phyloP scores from a whole-genome alignment of 768 basidiomycete genomes.

The Cystofilobasidium bisporidii region DNA sequence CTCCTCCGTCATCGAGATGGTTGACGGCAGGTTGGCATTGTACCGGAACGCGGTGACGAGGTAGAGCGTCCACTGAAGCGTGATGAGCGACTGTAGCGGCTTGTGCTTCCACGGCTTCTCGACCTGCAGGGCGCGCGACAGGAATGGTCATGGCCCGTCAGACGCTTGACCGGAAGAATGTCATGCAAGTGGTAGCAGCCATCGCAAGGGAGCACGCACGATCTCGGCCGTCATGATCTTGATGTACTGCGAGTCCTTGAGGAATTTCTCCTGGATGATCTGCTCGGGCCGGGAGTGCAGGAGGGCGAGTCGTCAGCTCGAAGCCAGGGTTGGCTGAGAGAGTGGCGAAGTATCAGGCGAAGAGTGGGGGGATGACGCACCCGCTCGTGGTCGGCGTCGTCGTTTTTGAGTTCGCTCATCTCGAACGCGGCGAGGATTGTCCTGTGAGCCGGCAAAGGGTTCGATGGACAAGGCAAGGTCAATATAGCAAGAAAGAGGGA shows the following conservation, averaged over 20 bases:
- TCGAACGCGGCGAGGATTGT: constrained; percentile 29
- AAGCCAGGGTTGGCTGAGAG: not conserved
- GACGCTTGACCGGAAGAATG: no score
- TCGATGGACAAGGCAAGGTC: not conserved
- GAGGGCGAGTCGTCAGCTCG: not conserved
- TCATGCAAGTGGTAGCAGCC: no score
- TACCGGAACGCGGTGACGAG: constrained; percentile 64
- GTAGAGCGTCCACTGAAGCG: constrained; percentile 84
- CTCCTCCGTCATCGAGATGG: constrained; percentile 58
- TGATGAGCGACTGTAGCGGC: constrained; percentile 59
- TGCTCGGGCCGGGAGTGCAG: no score
- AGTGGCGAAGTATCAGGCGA: not conserved
- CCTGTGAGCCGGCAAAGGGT: constrained; percentile 15
- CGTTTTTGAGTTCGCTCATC: constrained; percentile 19
- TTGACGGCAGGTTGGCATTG: constrained; percentile 53
- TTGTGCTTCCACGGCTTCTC: constrained; percentile 52
- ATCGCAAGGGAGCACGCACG: constrained; percentile 44
- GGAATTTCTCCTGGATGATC: constrained; percentile 26
- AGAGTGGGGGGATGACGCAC: constrained; percentile 7
- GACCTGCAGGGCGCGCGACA: constrained; percentile 37
- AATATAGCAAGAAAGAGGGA: no score
- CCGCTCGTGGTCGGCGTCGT: constrained; percentile 13
- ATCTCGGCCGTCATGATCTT: constrained; percentile 26
- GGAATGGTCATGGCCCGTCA: no score
- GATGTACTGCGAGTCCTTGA: constrained; percentile 27